Evolutionary conservation across 208 protist genomes (phyloP), one percentile per base, ranked within the genome.

Genomic region (Trypanosoma rangeli): DNA sequence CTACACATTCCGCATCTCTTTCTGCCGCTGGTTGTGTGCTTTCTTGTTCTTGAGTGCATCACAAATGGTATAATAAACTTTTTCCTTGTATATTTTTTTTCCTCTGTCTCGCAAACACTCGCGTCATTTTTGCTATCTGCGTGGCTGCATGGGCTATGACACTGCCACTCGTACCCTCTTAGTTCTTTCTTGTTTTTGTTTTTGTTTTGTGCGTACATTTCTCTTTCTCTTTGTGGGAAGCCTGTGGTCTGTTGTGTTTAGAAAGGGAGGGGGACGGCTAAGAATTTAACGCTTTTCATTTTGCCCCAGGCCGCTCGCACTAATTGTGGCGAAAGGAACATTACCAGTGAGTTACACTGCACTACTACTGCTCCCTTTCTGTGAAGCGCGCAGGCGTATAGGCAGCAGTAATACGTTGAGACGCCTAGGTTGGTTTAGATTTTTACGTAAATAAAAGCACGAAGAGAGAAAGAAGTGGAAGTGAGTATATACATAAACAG

Each of bases 1-100:
- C 3, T 29, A 50, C 5, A 29, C 50, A 55, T 12, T 73, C 57
- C 74, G 37, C 68, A 64, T 62, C 69, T 68, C 37, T 79, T 49
- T 61, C 18, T 64, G 68, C 7, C n/a, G 66, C 35, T 65, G 52
- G 26, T 4, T 24, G 22, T 56, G 24, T 29, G 22, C 31, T 24
- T 56, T 24, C 31, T 56, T 56, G 26, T 29, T 56, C n/a, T 56
- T 56, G 2, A 7, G 2, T 56, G n/a, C 52, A 15, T 22, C 37
- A 53, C 26, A n/a, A 65, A 15, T 68, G 57, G n/a, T 0, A 24
- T 15, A 53, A 22, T 53, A 3, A 53, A 22, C n/a, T 53, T 22
- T 15, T 3, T 15, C 5, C n/a, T 53, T 15, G 15, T 15, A 22
- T 15, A 22, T 15, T 53, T 53, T 56, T 56, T 5, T 56, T 56